Evolutionary conservation across 2,329 filamentous ascomycete genomes (phyloP).

Genomic region (Aphanocladium album): DNA sequence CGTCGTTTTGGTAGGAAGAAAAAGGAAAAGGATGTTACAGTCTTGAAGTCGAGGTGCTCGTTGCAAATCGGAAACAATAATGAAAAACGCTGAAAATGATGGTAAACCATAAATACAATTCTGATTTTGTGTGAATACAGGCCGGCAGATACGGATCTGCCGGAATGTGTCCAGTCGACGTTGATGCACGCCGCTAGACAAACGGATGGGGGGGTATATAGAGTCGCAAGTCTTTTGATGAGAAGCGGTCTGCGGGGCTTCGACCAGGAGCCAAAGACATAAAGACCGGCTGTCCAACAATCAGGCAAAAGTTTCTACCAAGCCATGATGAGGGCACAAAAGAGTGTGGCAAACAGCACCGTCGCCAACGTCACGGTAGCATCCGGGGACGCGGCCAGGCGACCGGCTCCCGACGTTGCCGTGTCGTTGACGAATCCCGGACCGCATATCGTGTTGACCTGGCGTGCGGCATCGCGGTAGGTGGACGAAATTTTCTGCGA

Average conservation of each 20-base stretch:
- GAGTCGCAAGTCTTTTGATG: neutral
- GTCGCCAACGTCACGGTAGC: neutral
- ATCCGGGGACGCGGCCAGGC: neutral
- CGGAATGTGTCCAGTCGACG: neutral
- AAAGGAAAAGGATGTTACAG: neutral
- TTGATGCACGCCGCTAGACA: neutral
- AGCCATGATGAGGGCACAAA: neutral
- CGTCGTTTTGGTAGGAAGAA: neutral
- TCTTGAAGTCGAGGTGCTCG: neutral
- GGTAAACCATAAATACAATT: neutral
- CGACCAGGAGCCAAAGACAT: neutral
- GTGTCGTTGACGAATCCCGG: constrained; percentile 52
- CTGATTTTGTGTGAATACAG: neutral
- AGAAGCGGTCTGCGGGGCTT: too few relatives aligned
- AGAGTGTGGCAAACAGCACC: constrained; percentile 4
- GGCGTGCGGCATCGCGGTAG: constrained; percentile 66
- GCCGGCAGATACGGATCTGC: neutral
- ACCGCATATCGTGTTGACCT: constrained; percentile 65
- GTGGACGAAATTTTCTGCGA: constrained; percentile 61
- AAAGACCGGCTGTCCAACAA: too few relatives aligned
- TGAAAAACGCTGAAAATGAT: neutral
- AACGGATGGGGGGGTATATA: neutral
- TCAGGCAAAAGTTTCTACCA: neutral
- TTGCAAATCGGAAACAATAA: neutral
- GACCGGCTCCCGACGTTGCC: constrained; percentile 1